Percentiles rank a stretch among this genome's conserved stretches.
These are phyloP conservation scores for Theileria annulata DNA, from an alignment of 169 alveolate genomes.

Conservation along the genomic window DNA sequence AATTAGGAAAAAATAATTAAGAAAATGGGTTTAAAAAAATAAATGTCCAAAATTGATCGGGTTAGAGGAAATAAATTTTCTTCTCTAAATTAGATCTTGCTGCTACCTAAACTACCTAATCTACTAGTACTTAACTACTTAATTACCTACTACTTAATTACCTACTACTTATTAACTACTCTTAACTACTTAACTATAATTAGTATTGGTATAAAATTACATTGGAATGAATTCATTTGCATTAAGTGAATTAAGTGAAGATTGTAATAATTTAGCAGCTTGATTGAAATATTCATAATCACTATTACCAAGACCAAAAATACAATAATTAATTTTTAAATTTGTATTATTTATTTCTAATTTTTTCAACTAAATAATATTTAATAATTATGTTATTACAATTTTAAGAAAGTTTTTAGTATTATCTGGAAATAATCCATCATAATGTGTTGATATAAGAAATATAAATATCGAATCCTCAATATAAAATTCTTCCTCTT, in stretches of 20 bases:
- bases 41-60: too few species aligned
- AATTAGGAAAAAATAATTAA: background rate
- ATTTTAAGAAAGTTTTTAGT: constrained; percentile 65
- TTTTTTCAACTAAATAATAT: constrained; percentile 58
- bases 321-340: constrained; percentile 56
- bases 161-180: too few species aligned
- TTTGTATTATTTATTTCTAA: constrained; percentile 30
- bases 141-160: too few species aligned
- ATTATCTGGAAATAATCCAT: constrained; percentile 82
- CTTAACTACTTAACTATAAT: too few species aligned
- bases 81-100: too few species aligned
- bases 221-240: constrained; percentile 50
- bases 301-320: constrained; percentile 77
- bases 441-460: constrained; percentile 79
- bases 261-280: constrained; percentile 67
- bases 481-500: constrained; percentile 16
- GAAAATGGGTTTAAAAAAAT: background rate
- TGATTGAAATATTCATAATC: constrained; percentile 71
- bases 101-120: too few species aligned
- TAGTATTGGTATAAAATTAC: too few species aligned
- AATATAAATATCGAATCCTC: constrained; percentile 56
- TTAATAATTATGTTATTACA: constrained; percentile 1
- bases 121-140: too few species aligned
- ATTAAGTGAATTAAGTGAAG: constrained; percentile 54
- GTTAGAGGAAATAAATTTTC: too few species aligned